Base-by-base conservation (phyloP, 306 rosid species). In the Cucurbita ficifolia region DNA sequence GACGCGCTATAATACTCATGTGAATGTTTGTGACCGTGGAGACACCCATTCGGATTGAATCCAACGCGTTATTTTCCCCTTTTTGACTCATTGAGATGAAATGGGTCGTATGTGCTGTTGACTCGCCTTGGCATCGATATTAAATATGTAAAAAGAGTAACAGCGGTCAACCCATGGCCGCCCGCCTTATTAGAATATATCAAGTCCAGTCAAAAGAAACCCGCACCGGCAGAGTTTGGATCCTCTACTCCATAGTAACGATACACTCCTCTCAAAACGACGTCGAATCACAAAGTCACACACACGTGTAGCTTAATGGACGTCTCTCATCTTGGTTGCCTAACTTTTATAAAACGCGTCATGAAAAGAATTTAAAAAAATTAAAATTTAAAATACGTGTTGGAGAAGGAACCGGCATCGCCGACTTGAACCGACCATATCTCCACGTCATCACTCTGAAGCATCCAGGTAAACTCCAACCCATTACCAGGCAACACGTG, bases 391-490 rank as follows among this genome's bases (percentile, higher is more conserved):
- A 35, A 75, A 17, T 64, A 73, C 82, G 80, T 84, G 85, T 10
- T 54, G 72, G 33, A 50, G 13, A 85, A 64, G 84, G 70, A 24
- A 80, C 88, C 84, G 73, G 78, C 84, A 64, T 42, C 60, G 88
- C 96, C 89, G 60, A 49, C 83, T 75, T 69, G 10, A 71, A 73
- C 87, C 85, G 90, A 84, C 96, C 91, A 81, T 38, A 56, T 68
- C 56, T 39, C 91, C 90, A 85, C 85, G 86, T 88, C 89, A 81
- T 5, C 40, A 0, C 58, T 70, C 75, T 5, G 70, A 56, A 71
- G 40, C 81, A 67, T 24, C 50, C 73, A 57, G 43, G 80, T 76
- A 33, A n/a, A 67, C 43, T 68, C 73, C 46, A 5, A 18, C 36
- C 69, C 36, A 43, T 78, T 51, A 12, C 0, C 1, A 17, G 0